phyloP scores from a whole-genome alignment of 441 rosid species.

The Flueggea neowawraea region DNA sequence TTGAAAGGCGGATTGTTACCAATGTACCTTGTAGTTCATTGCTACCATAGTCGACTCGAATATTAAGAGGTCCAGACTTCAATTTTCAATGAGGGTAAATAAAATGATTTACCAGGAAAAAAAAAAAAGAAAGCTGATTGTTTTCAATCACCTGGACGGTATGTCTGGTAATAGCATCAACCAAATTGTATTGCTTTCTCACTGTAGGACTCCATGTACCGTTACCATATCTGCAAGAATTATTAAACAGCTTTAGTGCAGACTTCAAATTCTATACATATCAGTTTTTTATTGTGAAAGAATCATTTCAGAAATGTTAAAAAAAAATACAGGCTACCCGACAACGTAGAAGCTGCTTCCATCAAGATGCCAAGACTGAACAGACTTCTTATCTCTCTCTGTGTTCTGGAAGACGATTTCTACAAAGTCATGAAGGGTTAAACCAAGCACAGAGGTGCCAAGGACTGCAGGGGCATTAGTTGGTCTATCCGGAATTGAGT shows the following conservation, averaged over 20 bases:
- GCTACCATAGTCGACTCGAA: no score
- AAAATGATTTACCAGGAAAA: no score
- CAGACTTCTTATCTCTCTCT: conserved; percentile 22
- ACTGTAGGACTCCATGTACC: conserved; percentile 46
- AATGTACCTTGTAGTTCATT: no score
- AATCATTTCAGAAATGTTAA: background rate
- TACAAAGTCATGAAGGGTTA: conserved; percentile 56
- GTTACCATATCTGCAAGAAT: conserved; percentile 45
- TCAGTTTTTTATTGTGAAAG: background rate
- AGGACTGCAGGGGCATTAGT: conserved; percentile 32
- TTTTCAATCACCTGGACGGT: conserved; percentile 58
- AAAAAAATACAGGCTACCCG: conserved; percentile 32
- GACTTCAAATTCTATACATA: no score
- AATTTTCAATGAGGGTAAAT: no score
- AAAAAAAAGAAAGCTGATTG: no score
- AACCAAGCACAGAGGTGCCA: conserved; percentile 40
- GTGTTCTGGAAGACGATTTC: conserved; percentile 79
- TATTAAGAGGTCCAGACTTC: no score
- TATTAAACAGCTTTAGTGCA: background rate
- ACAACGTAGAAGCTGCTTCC: conserved; percentile 63
- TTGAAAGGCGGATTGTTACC: no score
- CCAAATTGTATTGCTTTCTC: conserved; percentile 61
- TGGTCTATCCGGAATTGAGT: conserved; percentile 43
- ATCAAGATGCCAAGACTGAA: conserved; percentile 84
- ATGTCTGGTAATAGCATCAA: conserved; percentile 63